Percentiles rank a stretch among this genome's conserved stretches.
phyloP scores from a whole-genome alignment of 306 rosid genomes.

The Castanopsis chinensis region DNA sequence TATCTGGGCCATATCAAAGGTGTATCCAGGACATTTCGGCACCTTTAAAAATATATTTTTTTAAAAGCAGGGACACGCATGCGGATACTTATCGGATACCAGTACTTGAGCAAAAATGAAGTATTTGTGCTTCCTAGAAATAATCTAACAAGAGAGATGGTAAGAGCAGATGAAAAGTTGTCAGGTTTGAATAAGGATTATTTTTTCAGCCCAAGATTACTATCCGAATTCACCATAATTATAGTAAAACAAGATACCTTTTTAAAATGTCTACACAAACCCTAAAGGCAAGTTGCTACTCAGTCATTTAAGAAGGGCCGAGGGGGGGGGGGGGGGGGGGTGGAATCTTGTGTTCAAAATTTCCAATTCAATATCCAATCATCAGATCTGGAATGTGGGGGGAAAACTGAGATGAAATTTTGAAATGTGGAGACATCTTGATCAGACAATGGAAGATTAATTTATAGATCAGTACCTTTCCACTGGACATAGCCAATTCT shows the following conservation, averaged over 20 bases:
- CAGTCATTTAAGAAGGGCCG: background rate
- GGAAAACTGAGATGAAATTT: background rate
- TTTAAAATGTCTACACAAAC: background rate
- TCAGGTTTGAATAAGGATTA: background rate
- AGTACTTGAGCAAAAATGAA: too few relatives aligned
- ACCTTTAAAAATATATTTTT: too few relatives aligned
- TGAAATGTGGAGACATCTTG: background rate
- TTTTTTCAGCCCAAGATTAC: background rate
- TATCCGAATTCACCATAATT: background rate
- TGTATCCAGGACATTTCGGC: too few relatives aligned
- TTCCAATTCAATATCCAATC: background rate
- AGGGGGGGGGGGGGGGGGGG: too few relatives aligned
- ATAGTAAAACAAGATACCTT: background rate
- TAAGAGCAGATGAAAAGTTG: background rate
- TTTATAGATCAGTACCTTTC: slow-evolving; percentile 55
- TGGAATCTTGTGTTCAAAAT: background rate
- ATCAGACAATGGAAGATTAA: background rate
- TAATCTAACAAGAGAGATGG: background rate
- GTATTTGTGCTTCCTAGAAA: too few relatives aligned
- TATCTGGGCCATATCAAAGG: too few relatives aligned
- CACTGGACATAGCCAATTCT: slow-evolving; percentile 94
- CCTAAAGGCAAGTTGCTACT: background rate
- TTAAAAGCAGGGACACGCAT: too few relatives aligned
- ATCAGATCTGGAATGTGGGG: background rate
- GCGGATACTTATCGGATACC: too few relatives aligned